Percentiles rank a stretch among this genome's conserved stretches.
Conservation (phyloP, 2,329 filamentous ascomycete genomes). For the Aspergillus proliferans region DNA sequence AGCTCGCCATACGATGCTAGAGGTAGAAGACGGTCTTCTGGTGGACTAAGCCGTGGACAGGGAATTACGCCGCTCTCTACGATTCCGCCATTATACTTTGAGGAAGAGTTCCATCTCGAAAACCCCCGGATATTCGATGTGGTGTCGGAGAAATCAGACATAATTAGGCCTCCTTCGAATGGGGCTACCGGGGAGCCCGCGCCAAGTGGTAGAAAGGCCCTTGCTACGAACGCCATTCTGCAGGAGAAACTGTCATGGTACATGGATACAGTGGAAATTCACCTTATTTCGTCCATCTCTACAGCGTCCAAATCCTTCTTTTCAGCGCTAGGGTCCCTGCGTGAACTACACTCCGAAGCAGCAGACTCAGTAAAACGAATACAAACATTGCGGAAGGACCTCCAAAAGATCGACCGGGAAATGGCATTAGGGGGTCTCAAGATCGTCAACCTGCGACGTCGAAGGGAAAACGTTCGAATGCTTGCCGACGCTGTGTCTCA, state of each 20-base stretch:
- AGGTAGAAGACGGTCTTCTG: constrained; percentile 46
- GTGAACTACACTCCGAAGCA: constrained; percentile 85
- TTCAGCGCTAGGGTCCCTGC: constrained; percentile 80
- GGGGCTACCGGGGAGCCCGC: constrained; percentile 53
- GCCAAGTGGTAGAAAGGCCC: constrained; percentile 62
- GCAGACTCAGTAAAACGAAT: constrained; percentile 86
- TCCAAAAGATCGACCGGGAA: constrained; percentile 75
- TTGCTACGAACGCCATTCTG: constrained; percentile 93
- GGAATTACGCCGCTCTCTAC: constrained; percentile 82
- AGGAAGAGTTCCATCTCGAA: constrained; percentile 89
- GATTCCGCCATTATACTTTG: constrained; percentile 89
- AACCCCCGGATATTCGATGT: constrained; percentile 95
- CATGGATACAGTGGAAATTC: constrained; percentile 98
- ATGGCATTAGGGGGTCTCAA: constrained; percentile 80
- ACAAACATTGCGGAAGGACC: constrained; percentile 69
- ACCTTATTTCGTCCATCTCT: constrained; percentile 92
- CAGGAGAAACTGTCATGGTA: constrained; percentile 99
- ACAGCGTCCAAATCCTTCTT: constrained; percentile 95
- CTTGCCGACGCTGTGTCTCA: constrained; percentile 78
- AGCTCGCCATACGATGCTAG: constrained; percentile 45
- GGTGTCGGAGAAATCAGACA: constrained; percentile 90
- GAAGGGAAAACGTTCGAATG: constrained; percentile 76
- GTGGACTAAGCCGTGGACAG: constrained; percentile 53
- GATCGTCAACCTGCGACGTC: constrained; percentile 73
- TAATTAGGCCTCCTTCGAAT: constrained; percentile 68